Base-by-base conservation (phyloP, 495 filamentous ascomycete genomes). In the Lepidopterella palustris region DNA sequence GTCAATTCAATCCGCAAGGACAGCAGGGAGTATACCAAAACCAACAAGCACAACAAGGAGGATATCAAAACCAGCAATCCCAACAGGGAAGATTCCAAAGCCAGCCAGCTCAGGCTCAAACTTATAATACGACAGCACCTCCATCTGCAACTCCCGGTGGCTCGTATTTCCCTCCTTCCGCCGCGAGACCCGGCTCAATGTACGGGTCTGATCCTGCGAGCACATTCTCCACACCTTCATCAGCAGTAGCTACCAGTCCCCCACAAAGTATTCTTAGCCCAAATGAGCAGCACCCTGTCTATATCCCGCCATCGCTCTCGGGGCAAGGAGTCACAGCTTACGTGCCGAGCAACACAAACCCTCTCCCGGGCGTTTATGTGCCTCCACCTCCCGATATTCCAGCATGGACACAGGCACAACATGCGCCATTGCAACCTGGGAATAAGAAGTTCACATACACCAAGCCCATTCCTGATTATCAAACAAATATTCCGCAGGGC, bases 341-440 rank as follows among this genome's bases (percentile, higher is more conserved):
- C 45, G 57, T 62, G 55, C 62, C 63, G 18, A 32, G 28, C 15
- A 68, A 68, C 40, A 68, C 66, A 24, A 68, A 68, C 47, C 66
- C 66, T 18, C 32, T 62, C 21, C 63, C 66, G n/a, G 66, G 66
- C 9, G 63, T 68, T 18, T 68, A 68, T 51, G 49, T 68, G 5
- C 66, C 66, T 50, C 66, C 66, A 15, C 66, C 66, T 25, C 66
- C 66, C 0, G 66, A 68, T 49, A 59, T 68, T 52, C 66, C 66
- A 45, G 66, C 66, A 13, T 68, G 66, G 66, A 52, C 61, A 28
- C 66, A 65, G 26, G 62, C 59, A 1, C 31, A 53, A 15, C 66
- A 68, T 56, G 59, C 58, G 13, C 66, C 66, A 1, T 49, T 65
- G 23, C 57, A 63, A 40, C 60, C 60, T 26, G 60, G 49, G 11